Evolutionary conservation across 1,284 basidiomycete genomes (phyloP), one percentile per base, ranked within the genome.

Genomic region (Peniophora sp.): DNA sequence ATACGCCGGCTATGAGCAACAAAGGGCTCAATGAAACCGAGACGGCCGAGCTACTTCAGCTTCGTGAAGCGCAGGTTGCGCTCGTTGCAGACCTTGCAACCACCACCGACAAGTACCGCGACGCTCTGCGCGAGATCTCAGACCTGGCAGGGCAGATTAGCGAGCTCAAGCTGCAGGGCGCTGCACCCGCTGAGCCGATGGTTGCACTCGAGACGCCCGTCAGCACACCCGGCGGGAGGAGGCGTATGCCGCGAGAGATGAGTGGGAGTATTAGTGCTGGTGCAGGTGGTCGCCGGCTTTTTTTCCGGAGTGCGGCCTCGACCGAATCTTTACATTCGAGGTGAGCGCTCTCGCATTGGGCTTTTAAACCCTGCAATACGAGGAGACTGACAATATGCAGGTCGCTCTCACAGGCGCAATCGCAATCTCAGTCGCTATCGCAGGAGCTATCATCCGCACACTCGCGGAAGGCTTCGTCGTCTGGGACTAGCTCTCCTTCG

Each of bases 391-490:
- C 27, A 12, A 32, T 32, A 17, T 41, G 48, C 61, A 85, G 85
- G 78, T 89, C 89, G 79, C 81, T 87, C 59, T 86, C 83, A 73
- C 85, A 88, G 71, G 91, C 89, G 63, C 81, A 85, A 73, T 94
- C 92, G 74, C 85, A 88, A 71, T 92, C 89, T 63, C 81, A 85
- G 73, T 94, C 92, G 74, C 83, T 94, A 60, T 94, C 92, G 72
- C 92, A 94, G 90, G 92, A 96, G 81, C 83, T 94, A 58, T 94
- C 87, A 59, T 93, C 83, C 73, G 89, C 77, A 75, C 87, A 84
- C 64, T 91, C 84, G 72, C 87, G 85, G 78, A 87, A 86, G 73
- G 73, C 76, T 62, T 88, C 86, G 57, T 83, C 72, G 78, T 80
- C 78, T 67, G 72, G 32, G 73, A 79, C 60, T 79, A 79, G 27